phyloP scores from a whole-genome alignment of 129 eudicot genomes.

The Heracleum sosnowskyi region DNA sequence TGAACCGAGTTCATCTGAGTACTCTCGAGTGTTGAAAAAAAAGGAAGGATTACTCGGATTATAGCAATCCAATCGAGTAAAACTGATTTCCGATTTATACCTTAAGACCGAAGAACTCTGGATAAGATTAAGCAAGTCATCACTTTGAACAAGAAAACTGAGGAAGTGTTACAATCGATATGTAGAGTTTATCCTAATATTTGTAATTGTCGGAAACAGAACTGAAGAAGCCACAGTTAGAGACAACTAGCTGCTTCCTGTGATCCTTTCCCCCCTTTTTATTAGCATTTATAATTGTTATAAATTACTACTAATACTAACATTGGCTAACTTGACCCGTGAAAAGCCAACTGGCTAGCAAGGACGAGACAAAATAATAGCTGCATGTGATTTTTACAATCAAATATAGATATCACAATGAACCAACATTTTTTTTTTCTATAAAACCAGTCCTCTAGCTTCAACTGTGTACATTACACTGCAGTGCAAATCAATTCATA shows the following conservation, averaged over 20 bases:
- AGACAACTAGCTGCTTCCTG: background rate
- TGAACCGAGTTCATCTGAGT: no score
- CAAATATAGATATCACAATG: background rate
- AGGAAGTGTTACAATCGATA: background rate
- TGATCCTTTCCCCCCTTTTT: background rate
- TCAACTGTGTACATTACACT: background rate
- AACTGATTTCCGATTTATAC: no score
- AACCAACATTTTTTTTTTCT: background rate
- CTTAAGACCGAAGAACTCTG: background rate
- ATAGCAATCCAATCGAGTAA: no score
- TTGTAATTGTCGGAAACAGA: background rate
- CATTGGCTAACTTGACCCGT: background rate
- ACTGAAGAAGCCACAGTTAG: background rate
- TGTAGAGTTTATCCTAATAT: background rate
- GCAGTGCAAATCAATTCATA: background rate
- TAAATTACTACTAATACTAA: background rate
- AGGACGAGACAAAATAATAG: background rate
- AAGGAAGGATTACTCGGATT: no score
- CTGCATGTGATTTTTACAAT: conserved; percentile 5
- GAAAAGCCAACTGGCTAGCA: conserved; percentile 4
- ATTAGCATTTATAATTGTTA: background rate
- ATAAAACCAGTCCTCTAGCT: background rate
- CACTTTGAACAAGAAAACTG: background rate
- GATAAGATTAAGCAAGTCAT: background rate
- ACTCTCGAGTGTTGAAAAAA: no score